Evolutionary conservation across 1,284 basidiomycete species (phyloP).

Genomic region (Tilletia horrida): DNA sequence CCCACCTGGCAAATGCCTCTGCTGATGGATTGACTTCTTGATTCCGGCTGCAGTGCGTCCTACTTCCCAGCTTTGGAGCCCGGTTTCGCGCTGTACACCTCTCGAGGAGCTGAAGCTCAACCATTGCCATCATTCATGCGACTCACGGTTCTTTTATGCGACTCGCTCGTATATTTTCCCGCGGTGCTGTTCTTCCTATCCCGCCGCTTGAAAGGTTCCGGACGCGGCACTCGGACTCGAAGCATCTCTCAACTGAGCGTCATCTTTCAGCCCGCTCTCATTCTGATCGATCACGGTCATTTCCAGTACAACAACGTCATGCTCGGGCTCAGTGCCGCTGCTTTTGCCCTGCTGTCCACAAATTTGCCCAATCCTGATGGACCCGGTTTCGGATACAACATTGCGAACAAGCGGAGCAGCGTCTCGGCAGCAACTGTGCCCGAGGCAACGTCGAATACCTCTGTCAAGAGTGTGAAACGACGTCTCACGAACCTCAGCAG

Average conservation of each 20-base stretch:
- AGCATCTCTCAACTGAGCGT: slow-evolving; percentile 58
- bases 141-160: slow-evolving; percentile 68
- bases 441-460: slow-evolving; percentile 12
- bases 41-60: slow-evolving; percentile 12
- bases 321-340: slow-evolving; percentile 47
- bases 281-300: slow-evolving; percentile 84
- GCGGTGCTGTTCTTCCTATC: slow-evolving; percentile 57
- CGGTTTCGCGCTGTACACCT: slow-evolving; percentile 66
- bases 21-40: neutral
- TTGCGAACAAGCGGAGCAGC: slow-evolving; percentile 13
- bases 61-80: slow-evolving; percentile 28
- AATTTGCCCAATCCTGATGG: slow-evolving; percentile 44
- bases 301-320: slow-evolving; percentile 65
- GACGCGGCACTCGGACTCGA: slow-evolving; percentile 42
- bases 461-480: slow-evolving; percentile 15
- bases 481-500: slow-evolving; percentile 41
- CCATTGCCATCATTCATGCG: slow-evolving; percentile 76
- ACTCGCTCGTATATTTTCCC: slow-evolving; percentile 71
- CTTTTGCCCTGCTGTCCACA: slow-evolving; percentile 46
- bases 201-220: slow-evolving; percentile 32
- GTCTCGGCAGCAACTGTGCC: neutral
- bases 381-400: slow-evolving; percentile 15
- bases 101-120: slow-evolving; percentile 69
- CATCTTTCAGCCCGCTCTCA: slow-evolving; percentile 75
- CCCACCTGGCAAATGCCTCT: too few species aligned